Evolutionary conservation across 78 protist species (phyloP).

Genomic region (Dictyostelium capitatum): DNA sequence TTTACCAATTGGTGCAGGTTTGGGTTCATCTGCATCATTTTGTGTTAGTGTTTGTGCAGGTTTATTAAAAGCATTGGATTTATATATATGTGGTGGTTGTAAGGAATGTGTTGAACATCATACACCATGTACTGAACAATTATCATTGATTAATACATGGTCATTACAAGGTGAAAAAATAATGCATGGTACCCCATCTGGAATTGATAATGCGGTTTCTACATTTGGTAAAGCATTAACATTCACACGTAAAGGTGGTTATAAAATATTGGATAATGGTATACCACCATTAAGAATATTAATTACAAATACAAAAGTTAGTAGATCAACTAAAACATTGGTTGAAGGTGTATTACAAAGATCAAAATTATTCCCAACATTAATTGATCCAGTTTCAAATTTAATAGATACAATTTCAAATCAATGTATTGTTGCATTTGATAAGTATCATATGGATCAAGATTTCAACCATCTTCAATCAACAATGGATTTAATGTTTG

Average conservation of each 20-base stretch:
- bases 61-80: constrained; percentile 48
- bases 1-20: constrained; percentile 90
- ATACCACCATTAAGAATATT: constrained; percentile 62
- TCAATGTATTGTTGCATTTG: constrained; percentile 24
- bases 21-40: constrained; percentile 89
- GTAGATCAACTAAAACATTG: constrained; percentile 63
- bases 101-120: not conserved
- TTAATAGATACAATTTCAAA: constrained; percentile 51
- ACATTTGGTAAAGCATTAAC: constrained; percentile 78
- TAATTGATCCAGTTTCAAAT: constrained; percentile 60
- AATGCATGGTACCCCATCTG: constrained; percentile 88
- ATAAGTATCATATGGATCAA: constrained; percentile 19
- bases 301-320: constrained; percentile 48
- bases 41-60: constrained; percentile 79
- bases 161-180: constrained; percentile 77
- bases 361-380: constrained; percentile 1
- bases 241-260: constrained; percentile 58
- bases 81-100: constrained; percentile 66
- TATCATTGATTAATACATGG: constrained; percentile 66
- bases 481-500: constrained; percentile 70
- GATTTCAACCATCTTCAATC: constrained; percentile 35
- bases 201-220: constrained; percentile 85
- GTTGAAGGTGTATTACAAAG: constrained; percentile 52
- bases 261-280: constrained; percentile 20
- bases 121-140: constrained; percentile 17